phyloP scores from a whole-genome alignment of 768 basidiomycete species.

The Trametes meyenii region DNA sequence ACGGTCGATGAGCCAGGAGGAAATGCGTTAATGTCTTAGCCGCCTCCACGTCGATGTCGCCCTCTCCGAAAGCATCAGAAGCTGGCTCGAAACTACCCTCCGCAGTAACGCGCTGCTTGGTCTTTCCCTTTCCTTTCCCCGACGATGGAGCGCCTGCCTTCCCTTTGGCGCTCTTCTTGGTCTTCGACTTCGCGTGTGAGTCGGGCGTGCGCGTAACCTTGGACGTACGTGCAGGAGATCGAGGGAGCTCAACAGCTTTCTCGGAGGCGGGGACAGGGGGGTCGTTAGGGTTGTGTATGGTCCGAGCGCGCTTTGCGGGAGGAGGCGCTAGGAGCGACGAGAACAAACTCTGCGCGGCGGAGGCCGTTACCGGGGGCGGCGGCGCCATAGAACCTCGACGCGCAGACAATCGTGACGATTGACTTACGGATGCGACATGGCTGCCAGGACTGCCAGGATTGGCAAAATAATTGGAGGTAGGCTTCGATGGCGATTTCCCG shows the following conservation, averaged over 20 bases:
- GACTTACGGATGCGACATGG: slow-evolving; percentile 43
- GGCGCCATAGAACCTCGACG: slow-evolving; percentile 35
- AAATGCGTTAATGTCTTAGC: slow-evolving; percentile 79
- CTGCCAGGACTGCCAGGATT: slow-evolving; percentile 54
- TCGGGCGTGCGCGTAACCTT: slow-evolving; percentile 29
- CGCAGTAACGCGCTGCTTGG: slow-evolving; percentile 18
- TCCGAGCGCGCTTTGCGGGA: slow-evolving; percentile 74
- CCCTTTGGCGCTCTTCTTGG: slow-evolving; percentile 30
- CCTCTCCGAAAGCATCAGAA: slow-evolving; percentile 18
- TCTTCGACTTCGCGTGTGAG: slow-evolving; percentile 21
- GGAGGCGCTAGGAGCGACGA: slow-evolving; percentile 76
- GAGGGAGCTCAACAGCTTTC: slow-evolving; percentile 26
- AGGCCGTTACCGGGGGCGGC: slow-evolving; percentile 37
- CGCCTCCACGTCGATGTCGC: slow-evolving; percentile 72
- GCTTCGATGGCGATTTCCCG: slow-evolving; percentile 23
- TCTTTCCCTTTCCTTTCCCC: slow-evolving; percentile 23
- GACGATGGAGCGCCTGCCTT: slow-evolving; percentile 22
- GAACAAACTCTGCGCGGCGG: slow-evolving; percentile 64
- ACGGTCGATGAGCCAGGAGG: slow-evolving; percentile 64
- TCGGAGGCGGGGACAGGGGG: slow-evolving; percentile 63
- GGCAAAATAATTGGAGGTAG: slow-evolving; percentile 47
- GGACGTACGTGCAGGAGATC: slow-evolving; percentile 27
- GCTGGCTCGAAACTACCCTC: slow-evolving; percentile 20
- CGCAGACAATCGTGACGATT: slow-evolving; percentile 32
- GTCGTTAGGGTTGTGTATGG: slow-evolving; percentile 74